These are phyloP conservation scores for Zygoascus ofunaensis DNA, from an alignment of 805 yeast genomes.

Conservation along the genomic window DNA sequence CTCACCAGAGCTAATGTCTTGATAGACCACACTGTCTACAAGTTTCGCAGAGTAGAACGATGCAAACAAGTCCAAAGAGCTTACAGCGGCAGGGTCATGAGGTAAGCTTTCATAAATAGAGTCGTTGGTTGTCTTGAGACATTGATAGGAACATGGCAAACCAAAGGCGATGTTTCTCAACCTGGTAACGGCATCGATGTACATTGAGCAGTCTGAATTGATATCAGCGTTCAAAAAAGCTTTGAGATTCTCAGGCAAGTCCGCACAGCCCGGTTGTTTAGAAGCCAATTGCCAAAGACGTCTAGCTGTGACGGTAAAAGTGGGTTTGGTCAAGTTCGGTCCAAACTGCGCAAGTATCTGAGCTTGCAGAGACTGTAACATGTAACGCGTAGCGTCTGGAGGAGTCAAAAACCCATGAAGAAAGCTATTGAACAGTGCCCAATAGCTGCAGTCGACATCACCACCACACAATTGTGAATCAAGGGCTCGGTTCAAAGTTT, in stretches of 20 bases:
- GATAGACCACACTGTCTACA: constrained; percentile 19
- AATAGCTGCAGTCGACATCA: constrained; percentile 21
- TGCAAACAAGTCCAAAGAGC: constrained; percentile 25
- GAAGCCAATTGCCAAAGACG: background rate
- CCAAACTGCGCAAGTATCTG: constrained; percentile 10
- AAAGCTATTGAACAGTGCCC: constrained; percentile 21
- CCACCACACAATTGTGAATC: constrained; percentile 34
- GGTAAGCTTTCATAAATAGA: constrained; percentile 17
- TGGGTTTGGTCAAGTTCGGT: background rate
- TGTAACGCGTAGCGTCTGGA: constrained; percentile 19
- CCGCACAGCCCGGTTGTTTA: background rate
- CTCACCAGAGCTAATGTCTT: constrained; percentile 2
- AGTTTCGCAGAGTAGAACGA: constrained; percentile 23
- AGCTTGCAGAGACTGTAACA: constrained; percentile 27
- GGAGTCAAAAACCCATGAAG: constrained; percentile 17
- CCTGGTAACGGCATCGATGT: constrained; percentile 2
- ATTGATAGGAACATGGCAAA: constrained; percentile 8
- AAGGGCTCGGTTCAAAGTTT: constrained; percentile 20
- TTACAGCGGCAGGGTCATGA: constrained; percentile 18
- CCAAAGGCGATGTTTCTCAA: constrained; percentile 15
- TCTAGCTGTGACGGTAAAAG: background rate
- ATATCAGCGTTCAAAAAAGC: background rate
- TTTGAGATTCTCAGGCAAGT: background rate
- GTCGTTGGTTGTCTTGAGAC: constrained; percentile 10
- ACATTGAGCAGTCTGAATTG: background rate